These are phyloP conservation scores for Neurospora sp. DNA, from an alignment of 495 filamentous ascomycete species.

Conservation along the genomic window DNA sequence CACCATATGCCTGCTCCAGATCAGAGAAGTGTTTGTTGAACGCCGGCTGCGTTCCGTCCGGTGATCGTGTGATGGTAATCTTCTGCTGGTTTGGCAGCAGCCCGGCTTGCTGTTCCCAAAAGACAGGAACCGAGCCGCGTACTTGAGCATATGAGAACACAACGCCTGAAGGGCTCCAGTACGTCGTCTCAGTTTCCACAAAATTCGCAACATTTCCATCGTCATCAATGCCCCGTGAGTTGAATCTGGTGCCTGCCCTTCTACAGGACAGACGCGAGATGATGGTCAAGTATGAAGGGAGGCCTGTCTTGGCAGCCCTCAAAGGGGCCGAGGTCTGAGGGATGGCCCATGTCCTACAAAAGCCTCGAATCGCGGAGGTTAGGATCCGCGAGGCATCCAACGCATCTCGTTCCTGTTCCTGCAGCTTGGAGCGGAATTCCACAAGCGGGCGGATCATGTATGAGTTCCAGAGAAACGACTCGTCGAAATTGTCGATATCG, in stretches of 20 bases:
- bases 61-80: conserved; percentile 78
- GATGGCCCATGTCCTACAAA: conserved; percentile 73
- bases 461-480: conserved; percentile 91
- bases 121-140: conserved; percentile 84
- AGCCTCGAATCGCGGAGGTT: conserved; percentile 89
- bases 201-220: conserved; percentile 95
- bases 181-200: conserved; percentile 56
- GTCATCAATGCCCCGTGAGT: conserved; percentile 92
- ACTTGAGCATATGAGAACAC: conserved; percentile 92
- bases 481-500: conserved; percentile 75
- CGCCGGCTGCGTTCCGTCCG: conserved; percentile 86
- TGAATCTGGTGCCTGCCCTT: conserved; percentile 91
- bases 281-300: conserved; percentile 74
- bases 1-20: conserved; percentile 75
- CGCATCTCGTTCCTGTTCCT: conserved; percentile 56
- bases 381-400: conserved; percentile 80
- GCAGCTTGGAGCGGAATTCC: conserved; percentile 71
- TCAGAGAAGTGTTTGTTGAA: conserved; percentile 90
- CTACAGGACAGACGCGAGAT: conserved; percentile 87
- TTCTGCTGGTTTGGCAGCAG: conserved; percentile 91
- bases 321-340: conserved; percentile 47
- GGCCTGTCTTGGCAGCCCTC: conserved; percentile 52
- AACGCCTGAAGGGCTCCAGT: conserved; percentile 62
- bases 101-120: conserved; percentile 90
- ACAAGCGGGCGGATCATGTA: conserved; percentile 95